Base-by-base conservation (phyloP, 129 eudicot genomes). In the Ambrosia trifida region DNA sequence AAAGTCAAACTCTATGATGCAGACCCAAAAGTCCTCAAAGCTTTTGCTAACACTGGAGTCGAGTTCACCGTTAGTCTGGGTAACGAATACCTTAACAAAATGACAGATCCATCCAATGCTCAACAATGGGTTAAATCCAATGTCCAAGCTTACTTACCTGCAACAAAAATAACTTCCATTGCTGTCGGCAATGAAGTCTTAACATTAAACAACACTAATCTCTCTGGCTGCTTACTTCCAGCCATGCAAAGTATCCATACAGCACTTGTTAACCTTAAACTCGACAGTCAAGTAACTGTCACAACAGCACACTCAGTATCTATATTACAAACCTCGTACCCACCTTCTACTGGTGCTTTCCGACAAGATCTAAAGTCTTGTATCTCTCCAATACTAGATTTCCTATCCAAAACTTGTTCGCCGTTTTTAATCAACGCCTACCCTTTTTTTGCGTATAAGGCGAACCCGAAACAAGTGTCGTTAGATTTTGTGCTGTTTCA, bases 1-100 rank as follows among this genome's bases (percentile, higher is more conserved):
- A 76, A 80, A 62, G 87, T 94, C 7, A 94, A 89, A 87, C 98
- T 93, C 72, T 93, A 93, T 74, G 98, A 93, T 36, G 95, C 98
- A 17, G 95, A 93, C 62, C 90, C 96, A 0, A 72, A 71, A 46
- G 96, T 93, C 5, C 90, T 93, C 5, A 85, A 84, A 31, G 91
- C 98, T 4, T 93, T 93, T 11, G 96, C 98, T 10, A 89, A 89
- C 81, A 89, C 95, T 13, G 89, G 89, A 45, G 84, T 93, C 3
- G 88, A 93, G 58, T 81, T 93, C 71, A 87, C 83, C 18, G 91
- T 93, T 53, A 80, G 91, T 19, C 54, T 93, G 1, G 91, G 88
- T 2, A 93, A 93, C 78, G 95, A 93, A 54, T 81, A 73, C 76
- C 31, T 93, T 0, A 59, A 88, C 18, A 80, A 83, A 44, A 87